Evolutionary conservation across 345 rosid genomes (phyloP), one percentile per base, ranked within the genome.

Genomic region (Eutrema heterophyllum): DNA sequence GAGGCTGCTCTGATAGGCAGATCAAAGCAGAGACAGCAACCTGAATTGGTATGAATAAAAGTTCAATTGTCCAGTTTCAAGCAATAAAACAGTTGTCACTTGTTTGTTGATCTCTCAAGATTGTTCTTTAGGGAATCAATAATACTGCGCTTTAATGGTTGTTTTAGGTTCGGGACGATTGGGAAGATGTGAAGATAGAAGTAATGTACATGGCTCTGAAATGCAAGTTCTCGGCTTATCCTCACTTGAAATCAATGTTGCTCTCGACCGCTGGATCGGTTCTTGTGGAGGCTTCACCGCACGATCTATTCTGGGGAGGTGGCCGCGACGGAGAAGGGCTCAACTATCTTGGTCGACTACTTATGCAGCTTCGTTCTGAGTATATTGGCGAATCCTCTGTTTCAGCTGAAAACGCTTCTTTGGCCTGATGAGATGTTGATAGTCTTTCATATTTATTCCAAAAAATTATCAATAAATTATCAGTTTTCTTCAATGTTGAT

Each of bases 321-420:
- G 97, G 98, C 27, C 84, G 97, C 4, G 98, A 93, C 44, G 98
- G 96, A 38, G 98, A 93, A 83, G 97, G 97, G 75, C 83, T 93
- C 29, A 91, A 93, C 79, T 84, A 93, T 79, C 88, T 93, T 33
- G 98, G 98, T 41, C 80, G 98, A 82, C 72, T 91, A 55, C 84
- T 93, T 52, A 90, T 91, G 98, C 94, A 80, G 74, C 81, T 93
- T 77, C 87, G 98, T 70, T 84, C 98, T 7, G 93, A 89, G 84
- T 91, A 81, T 83, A 86, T 91, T 26, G 86, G 85, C 5, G 89
- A 89, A 68, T 73, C 86, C 60, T 78, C 86, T 71, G 36, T 78
- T 35, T 73, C 88, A 38, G 82, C 67, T 41, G 85, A 83, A 77
- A 84, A 57, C 75, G 40, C 57, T 43, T 68, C 58, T 27, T 44